Conservation (phyloP, 2,329 filamentous ascomycete genomes). For the Fusarium mangiferae region DNA sequence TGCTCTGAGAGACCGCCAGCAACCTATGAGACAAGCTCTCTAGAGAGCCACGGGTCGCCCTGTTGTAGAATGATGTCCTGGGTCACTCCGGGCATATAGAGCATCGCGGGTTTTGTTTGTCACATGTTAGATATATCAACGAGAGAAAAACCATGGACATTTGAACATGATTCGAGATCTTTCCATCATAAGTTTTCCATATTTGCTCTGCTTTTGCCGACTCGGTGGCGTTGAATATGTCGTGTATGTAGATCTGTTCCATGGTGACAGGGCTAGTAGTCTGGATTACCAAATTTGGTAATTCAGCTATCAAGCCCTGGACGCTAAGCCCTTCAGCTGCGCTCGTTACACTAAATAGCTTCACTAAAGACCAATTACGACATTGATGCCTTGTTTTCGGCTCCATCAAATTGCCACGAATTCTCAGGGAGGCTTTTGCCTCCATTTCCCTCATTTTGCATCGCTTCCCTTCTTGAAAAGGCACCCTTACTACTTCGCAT, state of each 20-base stretch:
- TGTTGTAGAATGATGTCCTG: too few species aligned
- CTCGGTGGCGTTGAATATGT: background rate
- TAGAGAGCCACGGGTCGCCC: too few species aligned
- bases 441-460: background rate
- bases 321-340: too few species aligned
- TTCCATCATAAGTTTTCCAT: too few species aligned
- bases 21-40: fast-evolving
- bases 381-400: background rate
- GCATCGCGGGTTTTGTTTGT: too few species aligned
- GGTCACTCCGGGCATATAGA: too few species aligned
- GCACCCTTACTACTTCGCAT: background rate
- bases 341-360: background rate
- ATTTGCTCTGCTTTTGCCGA: too few species aligned
- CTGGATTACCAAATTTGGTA: background rate
- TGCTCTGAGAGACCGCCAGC: too few species aligned
- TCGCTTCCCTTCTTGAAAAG: fast-evolving
- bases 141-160: too few species aligned
- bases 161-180: too few species aligned
- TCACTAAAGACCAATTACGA: background rate
- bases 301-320: background rate
- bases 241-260: background rate
- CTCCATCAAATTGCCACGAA: background rate
- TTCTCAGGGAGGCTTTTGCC: background rate
- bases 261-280: background rate
- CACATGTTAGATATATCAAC: too few species aligned